Conservation (phyloP, 306 rosid species). For the Calophaca sinica region DNA sequence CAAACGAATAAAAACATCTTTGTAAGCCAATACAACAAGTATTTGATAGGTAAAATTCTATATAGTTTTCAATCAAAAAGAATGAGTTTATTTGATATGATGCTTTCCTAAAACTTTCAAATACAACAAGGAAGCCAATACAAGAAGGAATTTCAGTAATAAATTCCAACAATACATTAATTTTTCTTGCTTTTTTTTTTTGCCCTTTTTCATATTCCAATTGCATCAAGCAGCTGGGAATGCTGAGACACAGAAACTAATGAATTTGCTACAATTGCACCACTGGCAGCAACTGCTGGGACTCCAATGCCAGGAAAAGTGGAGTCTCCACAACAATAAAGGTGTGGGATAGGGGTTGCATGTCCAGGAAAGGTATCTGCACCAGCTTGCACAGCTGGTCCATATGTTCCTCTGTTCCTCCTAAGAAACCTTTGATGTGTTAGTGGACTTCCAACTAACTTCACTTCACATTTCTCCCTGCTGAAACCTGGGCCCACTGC, state of each 20-base stretch:
- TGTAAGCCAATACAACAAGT: no score
- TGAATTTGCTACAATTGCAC: conserved; percentile 93
- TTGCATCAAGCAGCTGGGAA: conserved; percentile 85
- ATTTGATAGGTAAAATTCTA: no score
- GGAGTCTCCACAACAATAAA: conserved; percentile 91
- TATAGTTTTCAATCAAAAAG: no score
- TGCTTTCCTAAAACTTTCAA: no score
- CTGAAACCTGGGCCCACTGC: conserved; percentile 77
- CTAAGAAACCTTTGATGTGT: conserved; percentile 81
- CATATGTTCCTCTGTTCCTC: conserved; percentile 76
- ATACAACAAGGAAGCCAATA: no score
- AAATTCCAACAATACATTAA: no score
- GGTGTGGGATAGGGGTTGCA: conserved; percentile 74
- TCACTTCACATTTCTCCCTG: conserved; percentile 87
- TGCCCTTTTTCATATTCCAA: conserved; percentile 66
- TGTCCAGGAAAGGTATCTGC: conserved; percentile 74
- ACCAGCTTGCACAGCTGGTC: conserved; percentile 86
- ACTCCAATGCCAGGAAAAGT: conserved; percentile 98
- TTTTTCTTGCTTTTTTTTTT: no score
- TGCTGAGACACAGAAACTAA: conserved; percentile 82
- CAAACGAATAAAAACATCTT: no score
- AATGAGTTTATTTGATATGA: no score
- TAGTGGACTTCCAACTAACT: conserved; percentile 81
- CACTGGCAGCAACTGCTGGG: conserved; percentile 98
- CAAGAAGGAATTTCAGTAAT: no score